Base-by-base conservation (phyloP, 345 rosid species). In the Heritiera fomes region DNA sequence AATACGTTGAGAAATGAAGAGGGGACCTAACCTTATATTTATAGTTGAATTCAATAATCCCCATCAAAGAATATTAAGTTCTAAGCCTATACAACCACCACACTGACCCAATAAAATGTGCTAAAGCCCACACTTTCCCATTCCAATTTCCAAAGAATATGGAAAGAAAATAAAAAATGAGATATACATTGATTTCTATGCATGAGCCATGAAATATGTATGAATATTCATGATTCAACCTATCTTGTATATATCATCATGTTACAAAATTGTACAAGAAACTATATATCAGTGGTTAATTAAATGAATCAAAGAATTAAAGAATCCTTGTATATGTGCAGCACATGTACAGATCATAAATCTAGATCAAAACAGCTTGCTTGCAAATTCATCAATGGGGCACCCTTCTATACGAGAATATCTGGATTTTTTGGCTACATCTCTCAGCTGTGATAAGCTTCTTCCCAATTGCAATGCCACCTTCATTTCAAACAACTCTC, bases 401-500 rank as follows among this genome's bases (percentile, higher is more conserved):
- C 20, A 18, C 38, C 79, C 79, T 76, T 65, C 72, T 32, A 64
- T 20, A 3, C 73, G 30, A 52, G 53, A 65, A 76, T 45, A 47
- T 62, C 67, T 17, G 41, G 81, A 75, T 67, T 62, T 63, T 40
- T 70, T 17, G 74, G 86, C 83, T 38, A 89, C 75, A 64, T 81
- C 38, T 60, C 61, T 83, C 53, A 89, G 85, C 60, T 89, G 86
- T 53, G 88, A 82, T 17, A 80, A 30, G 78, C 85, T 87, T 60
- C 90, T 81, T 15, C 92, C 91, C 23, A 87, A 60, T 71, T 83
- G 84, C 13, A 89, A 47, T 7, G 87, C 88, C 79, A 85, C 77
- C 74, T 86, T 86, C 78, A 79, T 55, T 75, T 83, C 78, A 3
- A 85, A 52, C 41, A 87, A 46, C 53, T 85, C 76, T 4, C 86